Conservation (phyloP, 768 basidiomycete genomes). For the Mycena maculata region DNA sequence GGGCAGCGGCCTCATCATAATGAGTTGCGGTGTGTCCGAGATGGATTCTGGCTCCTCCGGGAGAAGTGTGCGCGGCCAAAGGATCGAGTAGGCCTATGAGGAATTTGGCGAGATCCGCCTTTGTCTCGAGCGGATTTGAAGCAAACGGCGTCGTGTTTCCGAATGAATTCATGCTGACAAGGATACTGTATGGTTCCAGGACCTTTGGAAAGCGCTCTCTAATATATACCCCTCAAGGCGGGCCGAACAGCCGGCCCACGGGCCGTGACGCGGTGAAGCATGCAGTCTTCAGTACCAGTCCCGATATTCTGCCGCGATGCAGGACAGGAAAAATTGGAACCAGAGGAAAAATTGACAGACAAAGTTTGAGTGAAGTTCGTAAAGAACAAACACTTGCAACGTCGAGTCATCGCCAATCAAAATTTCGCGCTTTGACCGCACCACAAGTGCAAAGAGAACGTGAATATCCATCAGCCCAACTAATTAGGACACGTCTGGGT, state of each 20-base stretch:
- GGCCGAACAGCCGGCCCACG: no score
- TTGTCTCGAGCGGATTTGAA: conserved; percentile 71
- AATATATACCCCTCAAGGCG: no score
- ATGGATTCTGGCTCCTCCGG: conserved; percentile 77
- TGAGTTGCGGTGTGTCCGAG: conserved; percentile 78
- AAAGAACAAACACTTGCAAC: no score
- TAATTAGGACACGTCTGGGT: conserved; percentile 17
- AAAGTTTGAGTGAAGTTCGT: no score
- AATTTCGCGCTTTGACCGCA: no score
- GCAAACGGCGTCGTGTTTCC: conserved; percentile 56
- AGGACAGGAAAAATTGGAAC: no score
- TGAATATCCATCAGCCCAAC: neutral
- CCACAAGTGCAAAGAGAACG: no score
- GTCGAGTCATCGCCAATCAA: no score
- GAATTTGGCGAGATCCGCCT: conserved; percentile 67
- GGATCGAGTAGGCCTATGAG: conserved; percentile 72
- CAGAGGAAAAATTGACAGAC: no score
- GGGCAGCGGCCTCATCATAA: conserved; percentile 77
- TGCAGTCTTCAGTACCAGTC: neutral
- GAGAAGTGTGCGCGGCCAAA: conserved; percentile 74
- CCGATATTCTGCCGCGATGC: no score
- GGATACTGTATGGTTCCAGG: neutral
- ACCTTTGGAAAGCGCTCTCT: no score
- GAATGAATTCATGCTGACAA: conserved; percentile 46
- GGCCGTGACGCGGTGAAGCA: no score